Percentiles rank a stretch among this genome's conserved stretches.
These are phyloP conservation scores for Tremella yokohamensis DNA, from an alignment of 768 basidiomycete genomes.

Conservation along the genomic window DNA sequence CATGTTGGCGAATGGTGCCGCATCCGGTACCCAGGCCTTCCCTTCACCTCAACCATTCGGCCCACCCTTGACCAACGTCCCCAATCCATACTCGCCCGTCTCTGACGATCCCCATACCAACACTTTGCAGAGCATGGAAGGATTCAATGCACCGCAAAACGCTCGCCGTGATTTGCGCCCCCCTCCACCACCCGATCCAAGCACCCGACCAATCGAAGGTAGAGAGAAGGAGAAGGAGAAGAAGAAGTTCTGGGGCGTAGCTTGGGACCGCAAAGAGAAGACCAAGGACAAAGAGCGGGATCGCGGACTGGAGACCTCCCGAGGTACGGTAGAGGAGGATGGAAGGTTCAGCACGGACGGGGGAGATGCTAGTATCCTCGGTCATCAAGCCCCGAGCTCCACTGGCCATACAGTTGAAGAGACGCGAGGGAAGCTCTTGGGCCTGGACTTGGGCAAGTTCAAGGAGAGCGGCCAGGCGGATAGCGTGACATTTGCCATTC, in stretches of 20 bases:
- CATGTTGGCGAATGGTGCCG: too few species aligned
- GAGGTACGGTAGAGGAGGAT: slow-evolving; percentile 5
- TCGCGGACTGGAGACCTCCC: too few species aligned
- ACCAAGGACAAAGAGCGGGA: slow-evolving; percentile 19
- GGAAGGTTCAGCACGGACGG: slow-evolving; percentile 18
- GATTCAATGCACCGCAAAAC: too few species aligned
- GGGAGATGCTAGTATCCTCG: slow-evolving; percentile 9
- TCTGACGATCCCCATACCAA: slow-evolving; percentile 10
- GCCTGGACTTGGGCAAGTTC: slow-evolving; percentile 12
- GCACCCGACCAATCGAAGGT: slow-evolving; percentile 1
- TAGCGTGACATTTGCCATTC: slow-evolving; percentile 37
- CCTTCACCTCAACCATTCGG: slow-evolving; percentile 24
- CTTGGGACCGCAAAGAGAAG: slow-evolving; percentile 11
- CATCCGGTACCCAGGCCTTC: slow-evolving; percentile 11
- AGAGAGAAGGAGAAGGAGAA: slow-evolving; percentile 33
- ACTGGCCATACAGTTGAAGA: slow-evolving; percentile 25
- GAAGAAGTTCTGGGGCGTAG: slow-evolving; percentile 38
- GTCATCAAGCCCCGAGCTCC: slow-evolving; percentile 28
- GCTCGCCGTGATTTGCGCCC: background rate
- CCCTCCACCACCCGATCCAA: slow-evolving; percentile 8
- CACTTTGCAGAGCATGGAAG: background rate
- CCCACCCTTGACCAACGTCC: slow-evolving; percentile 9
- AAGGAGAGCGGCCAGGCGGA: slow-evolving; percentile 16
- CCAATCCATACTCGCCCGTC: slow-evolving; percentile 11
- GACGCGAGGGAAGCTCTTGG: slow-evolving; percentile 14